A percentile compares a stretch with the other conserved stretches of the same genome.
phyloP scores from a whole-genome alignment of 768 basidiomycete species.

The Kwoniella shandongensis region DNA sequence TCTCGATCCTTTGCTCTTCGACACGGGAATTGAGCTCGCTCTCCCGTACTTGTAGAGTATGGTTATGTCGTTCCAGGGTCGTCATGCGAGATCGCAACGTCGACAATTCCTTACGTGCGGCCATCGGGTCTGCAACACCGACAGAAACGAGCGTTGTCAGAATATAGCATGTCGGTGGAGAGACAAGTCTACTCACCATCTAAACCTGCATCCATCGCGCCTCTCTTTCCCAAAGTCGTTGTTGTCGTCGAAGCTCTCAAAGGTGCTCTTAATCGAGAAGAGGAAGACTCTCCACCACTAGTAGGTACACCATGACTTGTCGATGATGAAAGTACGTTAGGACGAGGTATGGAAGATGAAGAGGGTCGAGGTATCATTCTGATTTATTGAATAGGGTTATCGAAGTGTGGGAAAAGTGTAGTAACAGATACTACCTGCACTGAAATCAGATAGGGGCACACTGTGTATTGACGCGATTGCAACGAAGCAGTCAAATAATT shows the following conservation, averaged over 20 bases:
- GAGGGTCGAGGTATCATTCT: too few relatives aligned
- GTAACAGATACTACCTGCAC: too few relatives aligned
- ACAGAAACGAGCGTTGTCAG: not conserved
- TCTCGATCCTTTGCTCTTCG: slow-evolving; percentile 33
- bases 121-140: slow-evolving; percentile 9
- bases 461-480: too few relatives aligned
- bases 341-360: slow-evolving; percentile 1
- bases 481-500: too few relatives aligned
- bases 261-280: too few relatives aligned
- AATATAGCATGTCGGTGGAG: not conserved
- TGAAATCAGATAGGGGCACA: too few relatives aligned
- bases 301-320: too few relatives aligned
- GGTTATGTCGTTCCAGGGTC: slow-evolving; percentile 25
- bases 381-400: too few relatives aligned
- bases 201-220: slow-evolving; percentile 22
- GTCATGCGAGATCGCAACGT: slow-evolving; percentile 9
- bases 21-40: slow-evolving; percentile 18
- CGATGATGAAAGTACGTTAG: slow-evolving; percentile 5
- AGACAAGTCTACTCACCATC: slow-evolving; percentile 4
- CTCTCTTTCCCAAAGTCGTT: slow-evolving; percentile 18
- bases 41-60: slow-evolving; percentile 21
- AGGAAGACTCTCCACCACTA: too few relatives aligned
- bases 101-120: slow-evolving; percentile 11
- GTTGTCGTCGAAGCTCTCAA: slow-evolving; percentile 10
- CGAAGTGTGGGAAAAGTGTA: too few relatives aligned